Base-by-base conservation (phyloP, 371 early-diverging fungal species). In the Mortierella sp. region DNA sequence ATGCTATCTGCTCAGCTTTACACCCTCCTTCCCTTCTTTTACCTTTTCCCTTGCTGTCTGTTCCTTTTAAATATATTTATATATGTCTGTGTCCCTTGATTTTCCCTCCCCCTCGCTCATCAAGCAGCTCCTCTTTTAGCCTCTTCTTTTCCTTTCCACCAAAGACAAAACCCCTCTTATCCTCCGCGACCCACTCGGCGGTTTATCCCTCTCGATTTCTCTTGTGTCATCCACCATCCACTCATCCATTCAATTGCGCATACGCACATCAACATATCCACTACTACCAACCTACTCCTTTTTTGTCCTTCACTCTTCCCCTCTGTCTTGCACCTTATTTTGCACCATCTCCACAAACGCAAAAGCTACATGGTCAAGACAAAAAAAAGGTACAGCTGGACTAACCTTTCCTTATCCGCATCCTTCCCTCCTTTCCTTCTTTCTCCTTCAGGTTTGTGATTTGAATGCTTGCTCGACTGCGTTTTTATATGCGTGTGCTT, bases 361-460 rank as follows among this genome's bases (percentile, higher is more conserved):
- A 31, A 19, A 34, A 65, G 65, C 10, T 38, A 74, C 28, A 10
- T 72, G 57, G 50, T 19, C 58, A 38, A 31, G 24, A 45, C 38
- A 60, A 31, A 60, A 60, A n/a, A 57, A 58, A 58, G 47, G 77
- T 77, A 74, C 83, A 79, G 79, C 76, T 79, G 80, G 83, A 79
- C 79, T 57, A 52, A 28, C 72, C 74, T 75, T 83, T 72, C 84
- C 75, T 81, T 70, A 44, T 77, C 31, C 34, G 31, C 26, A 44
- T 70, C 50, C 24, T 31, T 38, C 65, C 38, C 21, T 19, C 38
- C 21, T 19, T 74, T n/a, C 34, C 28, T 8, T 6, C 28, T 16
- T 9, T 73, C 3, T 72, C 26, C 24, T 34, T 47, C 42, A n/a
- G n/a, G 5, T 38, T 38, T 38, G 48, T 48, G 48, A 7, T 48